These are phyloP conservation scores for Pascua guehoae DNA, from an alignment of 1,284 basidiomycete genomes.

Conservation along the genomic window DNA sequence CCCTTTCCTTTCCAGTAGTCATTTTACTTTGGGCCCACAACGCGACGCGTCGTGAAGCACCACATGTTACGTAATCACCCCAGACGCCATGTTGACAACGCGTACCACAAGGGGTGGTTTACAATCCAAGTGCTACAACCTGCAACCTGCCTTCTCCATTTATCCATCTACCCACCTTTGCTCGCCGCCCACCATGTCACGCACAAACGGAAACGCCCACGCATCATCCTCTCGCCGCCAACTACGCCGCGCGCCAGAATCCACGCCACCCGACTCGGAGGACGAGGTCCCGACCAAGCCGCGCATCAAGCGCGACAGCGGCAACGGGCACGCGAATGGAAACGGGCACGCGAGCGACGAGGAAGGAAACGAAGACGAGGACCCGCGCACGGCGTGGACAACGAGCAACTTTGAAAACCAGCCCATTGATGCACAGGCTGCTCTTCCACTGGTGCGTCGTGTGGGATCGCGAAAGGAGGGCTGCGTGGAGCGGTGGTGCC, in stretches of 20 bases:
- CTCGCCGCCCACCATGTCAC: background rate
- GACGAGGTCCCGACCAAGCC: constrained; percentile 41
- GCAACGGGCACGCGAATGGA: constrained; percentile 44
- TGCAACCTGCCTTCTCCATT: background rate
- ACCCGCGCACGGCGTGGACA: constrained; percentile 19
- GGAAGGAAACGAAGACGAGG: constrained; percentile 8
- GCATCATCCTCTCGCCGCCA: constrained; percentile 6
- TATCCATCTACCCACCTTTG: background rate
- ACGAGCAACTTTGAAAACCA: constrained; percentile 23
- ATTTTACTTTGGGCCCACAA: too few relatives aligned
- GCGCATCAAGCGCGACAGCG: constrained; percentile 54
- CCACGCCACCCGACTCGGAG: background rate
- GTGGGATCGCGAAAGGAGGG: too few relatives aligned
- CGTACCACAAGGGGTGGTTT: background rate
- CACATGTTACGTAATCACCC: background rate
- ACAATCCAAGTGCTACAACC: too few relatives aligned
- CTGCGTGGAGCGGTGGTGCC: too few relatives aligned
- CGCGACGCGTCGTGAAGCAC: too few relatives aligned
- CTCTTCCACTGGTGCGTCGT: too few relatives aligned
- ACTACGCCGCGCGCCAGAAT: background rate
- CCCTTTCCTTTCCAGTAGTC: too few relatives aligned
- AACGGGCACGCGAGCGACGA: constrained; percentile 4
- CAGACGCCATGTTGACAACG: background rate
- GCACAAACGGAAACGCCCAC: constrained; percentile 6
- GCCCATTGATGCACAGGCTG: constrained; percentile 3